These are phyloP conservation scores for Climacium dendroides DNA, from an alignment of 225 moss, liverwort and hornwort species.

Conservation along the genomic window DNA sequence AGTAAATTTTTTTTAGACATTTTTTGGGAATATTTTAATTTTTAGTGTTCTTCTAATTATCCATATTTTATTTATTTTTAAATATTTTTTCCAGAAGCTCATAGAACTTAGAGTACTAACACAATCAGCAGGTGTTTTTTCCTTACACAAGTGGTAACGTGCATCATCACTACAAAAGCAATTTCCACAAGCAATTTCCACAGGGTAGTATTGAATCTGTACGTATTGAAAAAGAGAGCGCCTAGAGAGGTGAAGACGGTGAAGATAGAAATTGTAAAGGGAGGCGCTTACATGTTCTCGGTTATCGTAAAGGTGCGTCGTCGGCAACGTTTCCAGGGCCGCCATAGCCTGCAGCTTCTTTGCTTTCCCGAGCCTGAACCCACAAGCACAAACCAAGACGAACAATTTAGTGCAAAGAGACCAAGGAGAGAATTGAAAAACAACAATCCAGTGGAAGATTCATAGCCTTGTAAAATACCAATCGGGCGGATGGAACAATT, in stretches of 20 bases:
- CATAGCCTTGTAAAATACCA: not conserved
- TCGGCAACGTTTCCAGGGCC: slow-evolving; percentile 6
- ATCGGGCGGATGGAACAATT: not conserved
- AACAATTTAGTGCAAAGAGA: not conserved
- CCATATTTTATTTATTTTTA: not conserved
- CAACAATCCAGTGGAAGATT: not conserved
- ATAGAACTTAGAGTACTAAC: no score
- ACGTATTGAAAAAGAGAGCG: not conserved
- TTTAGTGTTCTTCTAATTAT: not conserved
- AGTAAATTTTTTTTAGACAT: not conserved
- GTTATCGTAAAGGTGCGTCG: not conserved
- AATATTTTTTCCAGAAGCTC: not conserved
- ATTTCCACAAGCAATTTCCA: not conserved
- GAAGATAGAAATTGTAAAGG: not conserved
- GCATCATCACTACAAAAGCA: not conserved
- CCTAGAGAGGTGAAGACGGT: not conserved
- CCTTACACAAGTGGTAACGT: not conserved
- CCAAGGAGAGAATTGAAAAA: not conserved
- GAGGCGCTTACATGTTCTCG: not conserved
- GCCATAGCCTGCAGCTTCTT: slow-evolving; percentile 11
- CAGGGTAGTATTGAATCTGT: not conserved
- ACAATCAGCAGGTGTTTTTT: not conserved
- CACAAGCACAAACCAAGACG: not conserved
- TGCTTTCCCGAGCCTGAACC: not conserved
- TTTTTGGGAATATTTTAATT: no score